Evolutionary conservation across 129 eudicot genomes (phyloP).

Genomic region (Arctium minus): DNA sequence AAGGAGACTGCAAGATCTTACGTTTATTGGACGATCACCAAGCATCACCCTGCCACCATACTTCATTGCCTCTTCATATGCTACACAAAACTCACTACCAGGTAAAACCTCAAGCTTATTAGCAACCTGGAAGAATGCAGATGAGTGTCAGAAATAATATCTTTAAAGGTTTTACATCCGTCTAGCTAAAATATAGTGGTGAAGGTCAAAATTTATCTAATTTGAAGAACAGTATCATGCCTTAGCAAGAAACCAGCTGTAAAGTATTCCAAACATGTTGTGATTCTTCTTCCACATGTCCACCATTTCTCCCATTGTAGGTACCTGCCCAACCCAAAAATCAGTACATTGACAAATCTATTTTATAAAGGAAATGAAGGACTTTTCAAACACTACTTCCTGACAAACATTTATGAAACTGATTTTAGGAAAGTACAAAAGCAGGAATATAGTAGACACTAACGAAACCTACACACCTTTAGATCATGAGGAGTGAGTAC

Average conservation of each 20-base stretch:
- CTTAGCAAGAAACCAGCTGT: conserved; percentile 99
- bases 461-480: too few relatives aligned
- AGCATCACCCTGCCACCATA: conserved; percentile 91
- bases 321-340: conserved; percentile 56
- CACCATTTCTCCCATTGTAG: conserved; percentile 83
- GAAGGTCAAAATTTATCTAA: not conserved
- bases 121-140: conserved; percentile 55
- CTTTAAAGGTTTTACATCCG: too few relatives aligned
- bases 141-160: too few relatives aligned
- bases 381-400: too few relatives aligned
- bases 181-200: too few relatives aligned
- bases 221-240: conserved; percentile 26
- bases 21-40: conserved; percentile 97
- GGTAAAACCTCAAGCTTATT: conserved; percentile 92
- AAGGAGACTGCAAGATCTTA: conserved; percentile 32
- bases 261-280: conserved; percentile 78
- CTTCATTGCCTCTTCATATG: conserved; percentile 88
- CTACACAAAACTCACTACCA: conserved; percentile 95
- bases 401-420: too few relatives aligned
- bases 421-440: too few relatives aligned
- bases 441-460: too few relatives aligned
- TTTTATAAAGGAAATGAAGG: too few relatives aligned
- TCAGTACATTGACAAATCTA: conserved; percentile 12
- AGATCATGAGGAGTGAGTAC: too few relatives aligned
- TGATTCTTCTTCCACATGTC: conserved; percentile 88